Percentiles rank a stretch among this genome's conserved stretches.
These are phyloP conservation scores for Uronychia binucleata DNA, from an alignment of 73 alveolate genomes.

Conservation along the genomic window DNA sequence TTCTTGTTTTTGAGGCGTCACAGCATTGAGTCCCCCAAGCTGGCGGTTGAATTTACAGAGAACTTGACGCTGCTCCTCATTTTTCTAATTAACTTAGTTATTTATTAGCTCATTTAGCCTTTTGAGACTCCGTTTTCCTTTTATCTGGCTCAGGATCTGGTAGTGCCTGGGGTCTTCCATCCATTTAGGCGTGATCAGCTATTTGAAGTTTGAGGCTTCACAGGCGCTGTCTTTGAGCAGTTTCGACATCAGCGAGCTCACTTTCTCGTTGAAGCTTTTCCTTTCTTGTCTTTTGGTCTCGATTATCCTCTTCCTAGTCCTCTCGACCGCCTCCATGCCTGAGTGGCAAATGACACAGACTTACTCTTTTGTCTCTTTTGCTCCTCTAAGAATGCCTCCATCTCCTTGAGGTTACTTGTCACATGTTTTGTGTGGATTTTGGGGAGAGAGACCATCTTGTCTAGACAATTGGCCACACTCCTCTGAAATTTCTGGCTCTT, in stretches of 20 bases:
- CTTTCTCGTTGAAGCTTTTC: background rate
- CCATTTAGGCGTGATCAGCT: background rate
- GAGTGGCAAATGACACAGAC: background rate
- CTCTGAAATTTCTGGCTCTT: background rate
- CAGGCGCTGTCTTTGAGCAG: background rate
- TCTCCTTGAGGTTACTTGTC: background rate
- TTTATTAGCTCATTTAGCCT: background rate
- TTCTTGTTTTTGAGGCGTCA: background rate
- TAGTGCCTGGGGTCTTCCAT: background rate
- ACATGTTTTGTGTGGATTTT: background rate
- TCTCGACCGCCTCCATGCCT: background rate
- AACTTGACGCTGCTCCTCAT: background rate
- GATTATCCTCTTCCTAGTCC: background rate
- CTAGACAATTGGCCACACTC: background rate
- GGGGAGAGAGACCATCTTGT: background rate
- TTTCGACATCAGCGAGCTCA: background rate
- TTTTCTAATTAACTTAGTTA: background rate
- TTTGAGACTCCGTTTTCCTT: background rate
- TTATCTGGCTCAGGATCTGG: background rate
- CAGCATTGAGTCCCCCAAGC: background rate
- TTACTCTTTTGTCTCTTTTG: background rate
- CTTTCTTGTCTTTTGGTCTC: background rate
- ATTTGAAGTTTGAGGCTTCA: background rate
- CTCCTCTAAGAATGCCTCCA: background rate
- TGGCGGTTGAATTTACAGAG: background rate